Evolutionary conservation across 2,329 filamentous ascomycete species (phyloP), one percentile per base, ranked within the genome.

Genomic region (Verticillium nonalfalfae): DNA sequence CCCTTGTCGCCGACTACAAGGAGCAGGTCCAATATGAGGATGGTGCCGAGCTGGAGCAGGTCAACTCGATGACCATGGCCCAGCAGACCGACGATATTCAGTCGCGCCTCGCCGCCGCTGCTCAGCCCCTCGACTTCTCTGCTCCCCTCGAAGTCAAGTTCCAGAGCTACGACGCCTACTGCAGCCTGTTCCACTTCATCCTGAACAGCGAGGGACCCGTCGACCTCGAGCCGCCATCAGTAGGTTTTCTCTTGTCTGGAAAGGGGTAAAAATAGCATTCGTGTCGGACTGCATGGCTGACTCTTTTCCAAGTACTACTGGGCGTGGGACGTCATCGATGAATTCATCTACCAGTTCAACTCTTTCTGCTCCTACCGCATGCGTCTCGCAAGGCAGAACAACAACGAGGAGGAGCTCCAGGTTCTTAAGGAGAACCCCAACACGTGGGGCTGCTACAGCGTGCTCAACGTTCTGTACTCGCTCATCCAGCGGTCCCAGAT

Each of bases 331-430:
- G 94, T 98, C 69, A 97, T 99, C 79, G 95, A 99, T 78, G 95
- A 99, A 79, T 99, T 99, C 82, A 98, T 99, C 80, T 99, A 99
- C 83, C 95, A 99, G 78, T 99, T 99, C 85, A 97, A 99, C 84
- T 96, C 93, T 63, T 99, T 99, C 84, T 98, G 93, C 76, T 92
- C 93, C 66, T 97, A 97, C 85, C 89, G 95, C 73, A 93, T 96
- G 77, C 89, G 93, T 68, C 88, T 97, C 69, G 95, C 95, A 66
- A 87, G 93, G 63, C 83, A 88, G 82, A 81, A 87, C 76, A 81
- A 90, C 76, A 96, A 94, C 77, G 91, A 93, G 75, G 95, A 98
- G 79, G 95, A 99, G 78, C 88, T 96, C 67, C 85, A 90, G 77
- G 83, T 97, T 59, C 87, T 99, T 69, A 89, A 91, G 71, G 95